Percentiles rank a stretch among this genome's conserved stretches.
phyloP scores from a whole-genome alignment of 2,329 filamentous ascomycete genomes.

The Ceratocystis harringtonii region DNA sequence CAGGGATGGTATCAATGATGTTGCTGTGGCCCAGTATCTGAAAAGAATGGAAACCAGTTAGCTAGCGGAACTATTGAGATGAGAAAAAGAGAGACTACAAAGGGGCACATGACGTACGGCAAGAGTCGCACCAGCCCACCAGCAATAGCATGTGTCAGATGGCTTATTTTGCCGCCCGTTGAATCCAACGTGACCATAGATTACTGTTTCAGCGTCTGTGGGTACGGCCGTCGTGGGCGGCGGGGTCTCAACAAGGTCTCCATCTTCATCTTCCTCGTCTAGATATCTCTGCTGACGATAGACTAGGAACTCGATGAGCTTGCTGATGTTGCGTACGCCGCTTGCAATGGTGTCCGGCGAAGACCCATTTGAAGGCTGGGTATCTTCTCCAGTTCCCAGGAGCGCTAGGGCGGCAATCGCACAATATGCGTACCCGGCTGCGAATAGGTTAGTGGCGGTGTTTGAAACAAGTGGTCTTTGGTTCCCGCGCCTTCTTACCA shows the following conservation, averaged over 20 bases:
- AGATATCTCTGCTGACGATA: conserved; percentile 49
- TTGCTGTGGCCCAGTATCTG: conserved; percentile 43
- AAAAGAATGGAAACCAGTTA: conserved; percentile 2
- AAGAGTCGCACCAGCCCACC: conserved; percentile 67
- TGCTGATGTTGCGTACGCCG: conserved; percentile 24
- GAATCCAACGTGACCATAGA: conserved; percentile 49
- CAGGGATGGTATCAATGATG: conserved; percentile 43
- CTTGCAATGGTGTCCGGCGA: conserved; percentile 19
- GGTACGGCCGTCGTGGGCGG: conserved; percentile 11
- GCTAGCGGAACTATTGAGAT: neutral
- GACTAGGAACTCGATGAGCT: conserved; percentile 41
- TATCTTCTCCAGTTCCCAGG: conserved; percentile 34
- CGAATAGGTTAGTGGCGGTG: conserved; percentile 24
- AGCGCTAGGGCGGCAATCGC: conserved; percentile 64
- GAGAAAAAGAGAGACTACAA: conserved; percentile 27
- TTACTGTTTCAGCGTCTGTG: conserved; percentile 5
- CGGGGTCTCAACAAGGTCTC: conserved; percentile 20
- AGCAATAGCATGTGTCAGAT: conserved; percentile 89
- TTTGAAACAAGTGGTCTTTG: neutral
- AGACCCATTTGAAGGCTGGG: conserved; percentile 8
- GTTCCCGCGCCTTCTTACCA: conserved; percentile 33
- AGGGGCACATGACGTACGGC: conserved; percentile 24
- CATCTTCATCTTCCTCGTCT: conserved; percentile 33
- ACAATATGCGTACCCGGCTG: conserved; percentile 78
- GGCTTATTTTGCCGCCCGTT: conserved; percentile 85